Evolutionary conservation across 345 rosid species (phyloP).

Genomic region (Corchorus olitorius): DNA sequence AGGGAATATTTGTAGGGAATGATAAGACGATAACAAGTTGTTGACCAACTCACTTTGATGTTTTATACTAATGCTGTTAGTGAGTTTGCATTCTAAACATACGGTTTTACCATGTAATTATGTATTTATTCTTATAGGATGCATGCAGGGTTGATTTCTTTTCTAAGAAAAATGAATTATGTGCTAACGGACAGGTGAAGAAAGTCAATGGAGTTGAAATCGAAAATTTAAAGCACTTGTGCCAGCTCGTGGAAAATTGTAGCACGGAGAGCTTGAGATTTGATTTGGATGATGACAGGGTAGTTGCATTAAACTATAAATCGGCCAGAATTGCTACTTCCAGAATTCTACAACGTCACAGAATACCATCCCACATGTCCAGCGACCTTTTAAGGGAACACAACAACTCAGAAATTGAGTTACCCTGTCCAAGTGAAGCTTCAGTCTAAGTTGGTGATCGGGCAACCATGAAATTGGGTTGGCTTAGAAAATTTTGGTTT

Average conservation of each 20-base stretch:
- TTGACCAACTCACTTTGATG: not conserved
- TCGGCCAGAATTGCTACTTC: conserved; percentile 67
- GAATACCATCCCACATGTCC: conserved; percentile 70
- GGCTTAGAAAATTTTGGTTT: not conserved
- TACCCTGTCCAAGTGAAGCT: conserved; percentile 15
- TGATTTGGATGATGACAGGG: conserved; percentile 85
- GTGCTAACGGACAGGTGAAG: conserved; percentile 61
- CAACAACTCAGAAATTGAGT: conserved; percentile 19
- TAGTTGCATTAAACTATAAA: conserved; percentile 57
- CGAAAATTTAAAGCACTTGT: conserved; percentile 73
- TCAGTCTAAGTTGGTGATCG: not conserved
- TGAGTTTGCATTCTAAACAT: not conserved
- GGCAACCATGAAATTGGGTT: not conserved
- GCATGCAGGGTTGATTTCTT: not conserved
- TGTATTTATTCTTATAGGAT: not conserved
- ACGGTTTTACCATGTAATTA: not conserved
- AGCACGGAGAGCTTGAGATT: conserved; percentile 55
- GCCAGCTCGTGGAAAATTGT: conserved; percentile 65
- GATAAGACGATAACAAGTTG: not conserved
- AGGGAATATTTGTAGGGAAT: not conserved
- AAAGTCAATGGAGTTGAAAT: conserved; percentile 70
- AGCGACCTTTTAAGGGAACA: conserved; percentile 48
- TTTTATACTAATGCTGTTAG: not conserved
- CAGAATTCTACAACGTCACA: conserved; percentile 67
- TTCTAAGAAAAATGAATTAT: conserved; percentile 5